Evolutionary conservation across 208 protist species (phyloP).

Genomic region (Eutreptiella sp.): DNA sequence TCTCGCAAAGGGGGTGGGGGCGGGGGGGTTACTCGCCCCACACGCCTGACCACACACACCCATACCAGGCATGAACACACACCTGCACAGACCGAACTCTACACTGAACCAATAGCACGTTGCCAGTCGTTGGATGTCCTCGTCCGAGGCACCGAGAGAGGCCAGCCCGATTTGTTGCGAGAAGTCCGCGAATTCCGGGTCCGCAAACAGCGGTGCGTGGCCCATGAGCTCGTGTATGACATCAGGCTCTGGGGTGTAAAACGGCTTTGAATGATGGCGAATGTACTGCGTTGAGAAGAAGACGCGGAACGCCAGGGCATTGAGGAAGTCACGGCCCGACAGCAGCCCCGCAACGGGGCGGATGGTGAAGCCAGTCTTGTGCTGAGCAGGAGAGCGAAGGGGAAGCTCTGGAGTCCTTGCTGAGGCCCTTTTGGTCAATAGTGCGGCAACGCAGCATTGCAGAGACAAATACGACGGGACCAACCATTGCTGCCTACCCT

Average conservation of each 20-base stretch:
- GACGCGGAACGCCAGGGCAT: conserved; percentile 85
- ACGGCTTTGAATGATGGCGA: conserved; percentile 79
- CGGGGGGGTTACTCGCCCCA: too few relatives aligned
- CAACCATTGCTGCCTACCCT: background rate
- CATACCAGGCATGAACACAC: too few relatives aligned
- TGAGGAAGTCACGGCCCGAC: conserved; percentile 87
- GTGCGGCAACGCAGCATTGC: too few relatives aligned
- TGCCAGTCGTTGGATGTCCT: conserved; percentile 78
- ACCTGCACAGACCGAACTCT: conserved; percentile 91
- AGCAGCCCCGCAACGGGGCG: conserved; percentile 84
- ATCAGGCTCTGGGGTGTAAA: conserved; percentile 94
- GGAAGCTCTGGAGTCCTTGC: too few relatives aligned
- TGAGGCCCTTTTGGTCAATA: too few relatives aligned
- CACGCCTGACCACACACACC: too few relatives aligned
- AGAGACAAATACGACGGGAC: too few relatives aligned
- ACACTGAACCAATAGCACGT: conserved; percentile 91
- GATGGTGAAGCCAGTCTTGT: conserved; percentile 83
- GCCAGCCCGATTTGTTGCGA: conserved; percentile 93
- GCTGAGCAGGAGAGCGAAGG: background rate
- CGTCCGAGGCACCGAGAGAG: conserved; percentile 88
- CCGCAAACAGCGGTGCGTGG: conserved; percentile 89
- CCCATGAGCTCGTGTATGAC: conserved; percentile 88
- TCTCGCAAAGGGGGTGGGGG: too few relatives aligned
- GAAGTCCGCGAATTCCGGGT: conserved; percentile 91
- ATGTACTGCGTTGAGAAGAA: conserved; percentile 96